Evolutionary conservation across 1,284 basidiomycete genomes (phyloP).

Genomic region (Cystobasidium pallidum): DNA sequence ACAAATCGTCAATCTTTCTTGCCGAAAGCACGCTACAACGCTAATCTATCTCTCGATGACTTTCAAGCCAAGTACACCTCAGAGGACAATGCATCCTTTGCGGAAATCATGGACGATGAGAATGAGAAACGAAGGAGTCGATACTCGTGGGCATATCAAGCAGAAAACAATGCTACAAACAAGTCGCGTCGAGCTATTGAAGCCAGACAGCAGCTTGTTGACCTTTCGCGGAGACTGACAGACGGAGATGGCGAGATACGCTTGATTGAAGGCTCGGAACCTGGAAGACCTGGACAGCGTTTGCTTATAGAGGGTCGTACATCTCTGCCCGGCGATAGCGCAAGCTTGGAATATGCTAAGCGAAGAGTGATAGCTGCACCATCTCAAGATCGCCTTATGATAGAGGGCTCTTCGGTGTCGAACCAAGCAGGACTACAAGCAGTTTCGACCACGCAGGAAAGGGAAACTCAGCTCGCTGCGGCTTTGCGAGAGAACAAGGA

Average conservation of each 20-base stretch:
- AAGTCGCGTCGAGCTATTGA: slow-evolving; percentile 46
- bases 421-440: slow-evolving; percentile 46
- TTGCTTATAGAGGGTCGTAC: slow-evolving; percentile 56
- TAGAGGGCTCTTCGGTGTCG: slow-evolving; percentile 52
- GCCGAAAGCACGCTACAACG: slow-evolving; percentile 58
- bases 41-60: slow-evolving; percentile 69
- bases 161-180: slow-evolving; percentile 72
- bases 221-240: slow-evolving; percentile 50
- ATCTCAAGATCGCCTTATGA: slow-evolving; percentile 44
- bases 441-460: slow-evolving; percentile 35
- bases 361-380: slow-evolving; percentile 39
- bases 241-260: slow-evolving; percentile 50
- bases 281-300: slow-evolving; percentile 54
- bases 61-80: slow-evolving; percentile 91
- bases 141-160: slow-evolving; percentile 89
- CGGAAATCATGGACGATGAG: slow-evolving; percentile 83
- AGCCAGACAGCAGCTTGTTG: slow-evolving; percentile 51
- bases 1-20: not conserved
- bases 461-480: slow-evolving; percentile 50
- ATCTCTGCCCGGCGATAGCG: slow-evolving; percentile 52
- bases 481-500: slow-evolving; percentile 50
- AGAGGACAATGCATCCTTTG: slow-evolving; percentile 93
- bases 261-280: slow-evolving; percentile 57
- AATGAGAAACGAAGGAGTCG: slow-evolving; percentile 75
- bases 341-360: slow-evolving; percentile 36